Conservation (phyloP, 2,329 filamentous ascomycete species). For the Alternaria burnsii region DNA sequence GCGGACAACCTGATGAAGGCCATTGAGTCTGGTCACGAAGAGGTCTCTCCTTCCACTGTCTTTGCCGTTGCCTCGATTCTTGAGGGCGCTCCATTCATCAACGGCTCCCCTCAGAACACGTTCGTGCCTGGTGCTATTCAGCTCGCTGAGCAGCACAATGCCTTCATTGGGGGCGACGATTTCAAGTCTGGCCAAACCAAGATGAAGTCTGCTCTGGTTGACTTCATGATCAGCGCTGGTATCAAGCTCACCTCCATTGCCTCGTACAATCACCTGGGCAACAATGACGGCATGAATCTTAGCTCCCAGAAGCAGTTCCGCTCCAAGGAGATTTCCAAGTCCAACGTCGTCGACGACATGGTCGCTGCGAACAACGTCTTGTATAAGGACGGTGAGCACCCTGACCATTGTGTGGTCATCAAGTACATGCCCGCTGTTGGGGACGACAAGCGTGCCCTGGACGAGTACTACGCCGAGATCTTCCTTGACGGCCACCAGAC, state of each 20-base stretch:
- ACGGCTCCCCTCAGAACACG: constrained; percentile 98
- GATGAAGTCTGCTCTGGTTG: constrained; percentile 99
- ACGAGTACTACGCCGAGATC: constrained; percentile 99
- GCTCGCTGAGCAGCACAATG: constrained; percentile 83
- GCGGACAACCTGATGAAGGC: constrained; percentile 90
- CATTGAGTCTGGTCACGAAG: constrained; percentile 85
- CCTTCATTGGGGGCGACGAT: constrained; percentile 97
- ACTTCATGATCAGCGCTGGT: constrained; percentile 97
- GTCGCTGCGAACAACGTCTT: constrained; percentile 92
- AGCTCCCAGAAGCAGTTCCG: constrained; percentile 98
- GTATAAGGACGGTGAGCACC: constrained; percentile 91
- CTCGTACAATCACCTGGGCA: constrained; percentile 98
- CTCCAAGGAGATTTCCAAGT: constrained; percentile 99
- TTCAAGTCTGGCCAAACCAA: constrained; percentile 99
- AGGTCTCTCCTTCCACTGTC: constrained; percentile 93
- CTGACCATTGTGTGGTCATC: constrained; percentile 98
- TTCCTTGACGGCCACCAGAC: constrained; percentile 99
- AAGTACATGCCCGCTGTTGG: constrained; percentile 99
- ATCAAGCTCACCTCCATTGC: constrained; percentile 99
- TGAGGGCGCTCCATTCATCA: constrained; percentile 93
- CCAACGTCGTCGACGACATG: constrained; percentile 99
- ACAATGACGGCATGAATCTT: constrained; percentile 99
- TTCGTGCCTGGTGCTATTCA: constrained; percentile 93
- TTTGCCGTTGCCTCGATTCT: constrained; percentile 95
- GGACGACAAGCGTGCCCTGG: constrained; percentile 97